Evolutionary conservation across 2,329 filamentous ascomycete genomes (phyloP).

Genomic region (Fusarium lateritium): DNA sequence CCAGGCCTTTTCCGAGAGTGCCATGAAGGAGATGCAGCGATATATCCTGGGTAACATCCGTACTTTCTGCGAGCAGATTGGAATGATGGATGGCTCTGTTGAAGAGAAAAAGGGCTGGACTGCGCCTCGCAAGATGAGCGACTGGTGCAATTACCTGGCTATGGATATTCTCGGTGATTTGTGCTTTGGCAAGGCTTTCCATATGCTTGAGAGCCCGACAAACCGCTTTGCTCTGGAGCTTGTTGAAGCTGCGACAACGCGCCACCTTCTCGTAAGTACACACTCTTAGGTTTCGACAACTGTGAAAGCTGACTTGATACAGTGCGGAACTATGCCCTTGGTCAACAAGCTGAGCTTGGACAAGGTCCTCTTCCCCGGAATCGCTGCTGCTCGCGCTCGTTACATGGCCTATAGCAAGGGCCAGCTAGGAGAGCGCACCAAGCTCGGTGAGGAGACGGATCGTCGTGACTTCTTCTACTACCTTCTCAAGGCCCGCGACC

Average conservation of each 20-base stretch:
- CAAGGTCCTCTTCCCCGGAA: conserved; percentile 75
- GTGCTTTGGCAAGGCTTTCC: conserved; percentile 74
- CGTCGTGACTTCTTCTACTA: conserved; percentile 84
- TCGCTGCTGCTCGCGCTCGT: conserved; percentile 75
- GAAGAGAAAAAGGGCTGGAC: conserved; percentile 72
- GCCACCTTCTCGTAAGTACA: conserved; percentile 75
- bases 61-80: conserved; percentile 75
- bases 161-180: conserved; percentile 75
- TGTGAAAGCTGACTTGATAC: conserved; percentile 28
- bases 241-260: conserved; percentile 76
- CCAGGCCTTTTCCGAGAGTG: conserved; percentile 78
- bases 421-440: conserved; percentile 76
- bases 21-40: conserved; percentile 77
- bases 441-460: conserved; percentile 74
- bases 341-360: conserved; percentile 77
- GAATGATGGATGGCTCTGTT: conserved; percentile 56
- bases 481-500: conserved; percentile 78
- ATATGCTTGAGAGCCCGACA: conserved; percentile 71
- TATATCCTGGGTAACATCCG: conserved; percentile 76
- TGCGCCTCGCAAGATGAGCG: conserved; percentile 71
- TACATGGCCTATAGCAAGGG: conserved; percentile 80
- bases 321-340: conserved; percentile 81
- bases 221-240: conserved; percentile 78
- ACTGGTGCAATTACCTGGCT: conserved; percentile 74
- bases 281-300: neutral